Base-by-base conservation (phyloP, 345 rosid genomes). In the Dimocarpus longan region DNA sequence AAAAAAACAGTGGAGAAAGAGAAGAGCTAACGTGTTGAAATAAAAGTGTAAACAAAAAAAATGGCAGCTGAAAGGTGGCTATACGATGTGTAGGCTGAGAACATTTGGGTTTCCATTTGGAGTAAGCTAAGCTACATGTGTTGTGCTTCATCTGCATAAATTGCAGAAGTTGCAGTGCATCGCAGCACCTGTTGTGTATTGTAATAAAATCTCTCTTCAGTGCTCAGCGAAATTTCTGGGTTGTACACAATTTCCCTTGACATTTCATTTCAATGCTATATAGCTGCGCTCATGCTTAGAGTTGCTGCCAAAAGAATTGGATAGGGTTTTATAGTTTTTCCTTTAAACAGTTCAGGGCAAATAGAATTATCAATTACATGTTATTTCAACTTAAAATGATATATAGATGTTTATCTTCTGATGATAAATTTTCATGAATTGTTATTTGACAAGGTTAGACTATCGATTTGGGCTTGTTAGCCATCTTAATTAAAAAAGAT, bases 151-250 rank as follows among this genome's bases (percentile, higher is more conserved):
- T 54, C 3, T 54, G 59, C 59, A 54, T 54, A 16, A 54, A 54
- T 54, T 16, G 59, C 59, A 42, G 44, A 42, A 8, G 8, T 5
- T 75, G 71, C 40, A 21, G 21, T 21, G 66, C 62, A 28, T 52
- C n/a, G 15, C 68, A 39, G 64, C 70, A 42, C 70, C 63, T 12
- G 66, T 43, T 24, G 59, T 66, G 60, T 19, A 4, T 13, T 64
- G 54, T 12, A 37, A 50, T 22, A 18, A 19, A 43, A 26, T 28
- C 24, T 74, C 48, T n/a, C 56, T 18, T 21, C 60, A 52, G 52
- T 54, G 63, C 22, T 79, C 85, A 32, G 86, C 86, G 68, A 48
- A 69, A 83, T 83, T 81, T 82, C 70, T 77, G 86, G 83, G 88
- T 79, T 79, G 48, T 72, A 24, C 26, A 59, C 42, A 59, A 59